Evolutionary conservation across 169 alveolate species (phyloP), one percentile per base, ranked within the genome.

Genomic region (Plasmodium gallinaceum): DNA sequence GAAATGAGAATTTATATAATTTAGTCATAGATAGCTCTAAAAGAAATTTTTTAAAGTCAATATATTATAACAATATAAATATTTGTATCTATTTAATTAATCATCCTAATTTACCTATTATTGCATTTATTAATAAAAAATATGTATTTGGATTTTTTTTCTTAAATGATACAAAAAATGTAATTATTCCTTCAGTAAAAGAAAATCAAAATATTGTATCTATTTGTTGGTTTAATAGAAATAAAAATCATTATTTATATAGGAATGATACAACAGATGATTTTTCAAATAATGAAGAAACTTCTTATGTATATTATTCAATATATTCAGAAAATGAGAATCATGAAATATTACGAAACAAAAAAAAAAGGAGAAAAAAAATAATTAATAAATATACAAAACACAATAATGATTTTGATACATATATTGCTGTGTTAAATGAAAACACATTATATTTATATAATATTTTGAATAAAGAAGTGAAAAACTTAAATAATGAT

Each of bases 111-210:
- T 46, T 83, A 7, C 73, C 80, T 20, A 45, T 83, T 61, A 61
- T 83, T 51, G 80, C 85, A 16, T 83, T 83, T 83, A 32, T 83
- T 54, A 83, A 83, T 61, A 83, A 68, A 32, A 83, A 83, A 10
- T 46, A 5, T 7, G 57, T 39, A 46, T 83, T 83, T 57, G 91
- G 91, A 14, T 48, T 78, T 78, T 78, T 78, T n/a, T 83, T 46
- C 61, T 32, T 83, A 4, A 46, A 43, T 18, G 46, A 68, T 37
- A 69, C 16, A 46, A 65, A 16, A 45, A 73, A 43, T n/a, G 26
- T 74, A 7, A 32, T 20, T 18, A 71, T 83, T 5, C 91, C 91
- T 7, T 9, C 60, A 14, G 52, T 83, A 68, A 69, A 52, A 20
- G 91, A 83, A 83, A 83, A 83, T 68, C 42, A 46, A 46, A 68